phyloP scores from a whole-genome alignment of 1,139 yeast genomes.

The Dujonia santamariae region DNA sequence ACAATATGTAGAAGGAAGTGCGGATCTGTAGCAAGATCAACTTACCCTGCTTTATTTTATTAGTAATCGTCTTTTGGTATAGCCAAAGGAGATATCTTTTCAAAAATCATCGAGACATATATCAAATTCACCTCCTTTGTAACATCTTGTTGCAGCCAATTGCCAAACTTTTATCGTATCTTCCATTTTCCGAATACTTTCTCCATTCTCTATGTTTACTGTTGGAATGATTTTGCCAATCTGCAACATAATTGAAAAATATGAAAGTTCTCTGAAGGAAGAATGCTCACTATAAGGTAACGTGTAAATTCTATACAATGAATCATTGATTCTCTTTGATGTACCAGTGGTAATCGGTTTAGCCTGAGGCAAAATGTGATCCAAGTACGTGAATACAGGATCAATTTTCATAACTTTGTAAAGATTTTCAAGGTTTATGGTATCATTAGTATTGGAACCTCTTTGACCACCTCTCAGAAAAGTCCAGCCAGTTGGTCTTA shows the following conservation, averaged over 20 bases:
- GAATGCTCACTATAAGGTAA: conserved; percentile 95
- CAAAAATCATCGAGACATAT: conserved; percentile 1
- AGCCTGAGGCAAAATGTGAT: conserved; percentile 34
- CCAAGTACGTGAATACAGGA: conserved; percentile 24
- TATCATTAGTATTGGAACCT: conserved; percentile 9
- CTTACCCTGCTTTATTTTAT: too few species aligned
- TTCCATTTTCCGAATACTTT: conserved; percentile 36
- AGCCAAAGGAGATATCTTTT: too few species aligned
- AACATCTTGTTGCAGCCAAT: conserved; percentile 10
- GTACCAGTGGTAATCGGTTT: conserved; percentile 12
- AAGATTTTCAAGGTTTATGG: conserved; percentile 8
- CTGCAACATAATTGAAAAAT: conserved; percentile 54
- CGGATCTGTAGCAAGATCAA: too few species aligned
- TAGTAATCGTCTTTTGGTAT: too few species aligned
- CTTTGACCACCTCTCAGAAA: conserved; percentile 23
- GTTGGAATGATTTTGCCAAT: conserved; percentile 70
- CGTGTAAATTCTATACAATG: conserved; percentile 46
- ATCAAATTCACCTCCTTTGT: background rate
- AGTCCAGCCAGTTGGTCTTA: conserved; percentile 89
- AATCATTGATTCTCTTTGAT: conserved; percentile 22
- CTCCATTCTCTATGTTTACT: conserved; percentile 53
- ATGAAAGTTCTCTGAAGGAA: conserved; percentile 73
- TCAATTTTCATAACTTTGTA: conserved; percentile 16
- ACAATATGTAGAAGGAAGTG: too few species aligned
- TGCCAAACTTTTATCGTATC: conserved; percentile 50